Evolutionary conservation across 2,329 filamentous ascomycete genomes (phyloP), one percentile per base, ranked within the genome.

Genomic region (Akanthomyces dipterigenus): DNA sequence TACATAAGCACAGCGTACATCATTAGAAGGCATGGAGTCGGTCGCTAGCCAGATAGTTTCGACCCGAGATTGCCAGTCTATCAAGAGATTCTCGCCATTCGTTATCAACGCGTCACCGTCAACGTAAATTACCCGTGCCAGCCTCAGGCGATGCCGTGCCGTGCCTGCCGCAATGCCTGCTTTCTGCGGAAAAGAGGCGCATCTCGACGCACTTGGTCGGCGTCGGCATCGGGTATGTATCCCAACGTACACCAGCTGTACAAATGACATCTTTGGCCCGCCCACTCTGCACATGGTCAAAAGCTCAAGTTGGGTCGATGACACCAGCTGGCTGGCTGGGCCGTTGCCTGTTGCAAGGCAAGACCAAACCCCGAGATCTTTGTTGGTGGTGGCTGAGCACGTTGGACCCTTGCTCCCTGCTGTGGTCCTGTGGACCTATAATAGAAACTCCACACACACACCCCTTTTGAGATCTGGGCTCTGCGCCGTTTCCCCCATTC

Each of bases 341-440:
- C 26, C 16, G 38, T 42, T n/a, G n/a, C 18, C 53, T 42, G 40
- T 16, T 2, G 14, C 12, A 48, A 36, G 42, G n/a, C n/a, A n/a
- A n/a, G n/a, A n/a, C n/a, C 20, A 50, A 50, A 43, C 46, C 55
- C 55, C 55, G 18, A 50, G 55, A 60, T 60, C 48, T 45, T 38
- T 60, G 57, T 60, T 60, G 57, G 57, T 60, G 57, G 48, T 60
- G 57, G 57, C 57, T 60, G 48, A 60, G 57, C 48, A n/a, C 48
- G 34, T 9, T 9, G 11, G 36, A 46, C 26, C 48, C 57, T 57
- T 53, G 38, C 28, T 8, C 50, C 22, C 4, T n/a, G n/a, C n/a
- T n/a, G n/a, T n/a, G n/a, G n/a, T n/a, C 2, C 24, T 16, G 55
- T 53, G 57, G 48, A 22, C 57, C 28, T 22, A 12, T 16, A 51